Evolutionary conservation across 2,329 filamentous ascomycete genomes (phyloP).

Genomic region (Didymella segeticola): DNA sequence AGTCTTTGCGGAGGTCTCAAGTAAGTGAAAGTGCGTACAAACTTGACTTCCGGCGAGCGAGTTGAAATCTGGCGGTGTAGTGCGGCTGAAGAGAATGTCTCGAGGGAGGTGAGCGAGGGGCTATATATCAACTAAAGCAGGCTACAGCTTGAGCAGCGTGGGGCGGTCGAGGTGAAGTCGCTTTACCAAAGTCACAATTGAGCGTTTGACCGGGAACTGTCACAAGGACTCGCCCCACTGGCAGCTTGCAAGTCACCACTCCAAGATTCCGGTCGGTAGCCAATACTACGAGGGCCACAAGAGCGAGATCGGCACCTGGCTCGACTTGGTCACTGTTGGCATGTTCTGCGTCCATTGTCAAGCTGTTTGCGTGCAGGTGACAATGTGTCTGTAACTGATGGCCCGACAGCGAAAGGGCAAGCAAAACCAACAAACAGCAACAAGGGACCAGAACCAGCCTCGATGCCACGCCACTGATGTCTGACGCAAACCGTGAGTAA

Average conservation of each 20-base stretch:
- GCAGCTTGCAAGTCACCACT: not conserved
- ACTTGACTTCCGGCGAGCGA: not conserved
- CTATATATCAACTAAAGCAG: slow-evolving; percentile 20
- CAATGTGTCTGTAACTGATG: not conserved
- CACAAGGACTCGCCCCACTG: slow-evolving; percentile 10
- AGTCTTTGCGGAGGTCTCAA: not conserved
- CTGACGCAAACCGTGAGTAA: not conserved
- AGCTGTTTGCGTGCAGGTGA: not conserved
- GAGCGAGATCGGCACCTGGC: not conserved
- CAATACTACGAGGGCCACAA: not conserved
- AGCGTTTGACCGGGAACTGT: slow-evolving; percentile 25
- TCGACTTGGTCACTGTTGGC: not conserved
- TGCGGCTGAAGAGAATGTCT: slow-evolving; percentile 25
- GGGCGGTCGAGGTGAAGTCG: slow-evolving; percentile 25
- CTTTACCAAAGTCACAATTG: slow-evolving; percentile 21
- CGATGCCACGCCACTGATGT: no score
- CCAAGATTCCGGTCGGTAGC: not conserved
- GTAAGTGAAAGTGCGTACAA: slow-evolving; percentile 1
- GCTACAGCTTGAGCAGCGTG: not conserved
- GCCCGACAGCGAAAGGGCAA: not conserved
- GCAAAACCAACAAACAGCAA: not conserved
- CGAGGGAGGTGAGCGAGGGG: slow-evolving; percentile 34
- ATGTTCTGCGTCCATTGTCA: not conserved
- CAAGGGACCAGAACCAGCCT: no score
- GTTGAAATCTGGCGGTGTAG: slow-evolving; percentile 4